These are phyloP conservation scores for Sclerotinia borealis DNA, from an alignment of 2,329 filamentous ascomycete genomes.

Conservation along the genomic window DNA sequence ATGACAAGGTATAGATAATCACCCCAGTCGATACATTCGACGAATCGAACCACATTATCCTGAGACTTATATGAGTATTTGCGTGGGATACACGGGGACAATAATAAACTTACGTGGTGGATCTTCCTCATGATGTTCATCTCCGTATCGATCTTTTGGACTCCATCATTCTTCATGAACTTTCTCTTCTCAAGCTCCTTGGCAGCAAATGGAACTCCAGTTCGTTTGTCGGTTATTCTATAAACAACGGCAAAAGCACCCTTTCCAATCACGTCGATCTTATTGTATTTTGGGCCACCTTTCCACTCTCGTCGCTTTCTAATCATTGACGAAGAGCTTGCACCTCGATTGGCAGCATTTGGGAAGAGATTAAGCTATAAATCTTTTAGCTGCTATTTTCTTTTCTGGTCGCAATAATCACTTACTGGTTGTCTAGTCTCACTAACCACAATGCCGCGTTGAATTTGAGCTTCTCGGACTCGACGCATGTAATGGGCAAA, in stretches of 20 bases:
- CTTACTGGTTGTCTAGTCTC: constrained; percentile 25
- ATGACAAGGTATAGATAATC: constrained; percentile 90
- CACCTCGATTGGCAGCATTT: constrained; percentile 24
- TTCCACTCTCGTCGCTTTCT: constrained; percentile 60
- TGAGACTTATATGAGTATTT: background rate
- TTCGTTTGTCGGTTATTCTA: constrained; percentile 77
- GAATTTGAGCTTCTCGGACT: constrained; percentile 11
- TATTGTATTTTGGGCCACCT: constrained; percentile 79
- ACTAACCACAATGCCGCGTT: background rate
- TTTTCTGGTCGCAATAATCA: background rate
- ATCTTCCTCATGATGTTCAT: constrained; percentile 91
- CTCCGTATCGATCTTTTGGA: constrained; percentile 87
- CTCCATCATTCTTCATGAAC: constrained; percentile 88
- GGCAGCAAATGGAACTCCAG: constrained; percentile 78
- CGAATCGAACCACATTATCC: constrained; percentile 79
- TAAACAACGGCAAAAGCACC: constrained; percentile 95
- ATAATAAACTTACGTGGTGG: constrained; percentile 59
- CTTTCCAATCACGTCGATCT: constrained; percentile 75
- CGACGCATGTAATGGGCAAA: constrained; percentile 35
- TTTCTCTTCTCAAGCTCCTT: constrained; percentile 92
- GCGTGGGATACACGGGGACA: background rate
- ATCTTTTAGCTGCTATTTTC: constrained; percentile 12
- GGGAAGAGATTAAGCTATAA: constrained; percentile 29
- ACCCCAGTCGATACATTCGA: constrained; percentile 79
- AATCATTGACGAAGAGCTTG: constrained; percentile 16